These are phyloP conservation scores for Oidiodendron maius DNA, from an alignment of 495 filamentous ascomycete species.

Conservation along the genomic window DNA sequence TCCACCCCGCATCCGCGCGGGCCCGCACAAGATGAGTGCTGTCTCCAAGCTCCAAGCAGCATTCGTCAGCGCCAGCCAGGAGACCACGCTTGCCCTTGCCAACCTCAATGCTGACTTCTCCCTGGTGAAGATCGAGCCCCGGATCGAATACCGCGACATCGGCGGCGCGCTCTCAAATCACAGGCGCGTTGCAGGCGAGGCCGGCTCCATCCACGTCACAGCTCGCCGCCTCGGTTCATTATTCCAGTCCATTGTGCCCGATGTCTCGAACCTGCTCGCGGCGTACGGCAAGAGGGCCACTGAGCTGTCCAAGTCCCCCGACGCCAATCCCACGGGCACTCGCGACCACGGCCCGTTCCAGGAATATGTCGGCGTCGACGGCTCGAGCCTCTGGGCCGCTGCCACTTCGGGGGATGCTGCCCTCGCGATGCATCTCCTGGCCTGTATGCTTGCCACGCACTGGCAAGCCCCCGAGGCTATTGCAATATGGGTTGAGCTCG, in stretches of 20 bases:
- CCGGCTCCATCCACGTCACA: background rate
- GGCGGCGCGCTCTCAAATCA: background rate
- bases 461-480: conserved; percentile 28
- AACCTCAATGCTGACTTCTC: background rate
- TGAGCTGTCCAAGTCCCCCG: conserved; percentile 23
- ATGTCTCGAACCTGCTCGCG: conserved; percentile 18
- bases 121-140: background rate
- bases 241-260: background rate
- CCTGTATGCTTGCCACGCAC: conserved; percentile 32
- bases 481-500: conserved; percentile 28
- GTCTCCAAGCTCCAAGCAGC: no score
- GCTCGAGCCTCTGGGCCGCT: conserved; percentile 34
- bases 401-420: conserved; percentile 30
- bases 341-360: conserved; percentile 9
- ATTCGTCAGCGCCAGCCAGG: background rate
- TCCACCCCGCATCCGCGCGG: no score
- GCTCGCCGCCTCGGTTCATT: background rate
- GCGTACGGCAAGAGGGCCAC: conserved; percentile 32
- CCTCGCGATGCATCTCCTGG: conserved; percentile 29
- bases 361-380: conserved; percentile 23
- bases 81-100: background rate
- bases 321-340: conserved; percentile 7
- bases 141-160: background rate
- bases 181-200: background rate
- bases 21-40: no score